Conservation (phyloP, 129 eudicot species). For the Apium graveolens region DNA sequence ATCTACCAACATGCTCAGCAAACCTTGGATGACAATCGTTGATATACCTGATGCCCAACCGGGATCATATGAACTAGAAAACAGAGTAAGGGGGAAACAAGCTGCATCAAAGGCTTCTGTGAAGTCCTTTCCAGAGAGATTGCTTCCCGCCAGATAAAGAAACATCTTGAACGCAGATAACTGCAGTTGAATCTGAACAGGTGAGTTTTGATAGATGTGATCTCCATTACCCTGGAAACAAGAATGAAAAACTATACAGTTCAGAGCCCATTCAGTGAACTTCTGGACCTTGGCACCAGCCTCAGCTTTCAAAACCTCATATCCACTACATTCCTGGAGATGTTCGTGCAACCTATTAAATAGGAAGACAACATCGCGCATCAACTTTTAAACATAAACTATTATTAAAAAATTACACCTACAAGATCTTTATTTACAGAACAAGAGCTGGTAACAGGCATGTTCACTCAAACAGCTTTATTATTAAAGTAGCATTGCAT, state of each 20-base stretch:
- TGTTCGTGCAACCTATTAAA: constrained; percentile 74
- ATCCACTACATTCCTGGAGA: constrained; percentile 91
- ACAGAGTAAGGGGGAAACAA: constrained; percentile 95
- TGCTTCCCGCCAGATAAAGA: constrained; percentile 86
- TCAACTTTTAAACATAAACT: constrained; percentile 4
- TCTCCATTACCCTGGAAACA: constrained; percentile 75
- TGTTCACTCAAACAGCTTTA: neutral
- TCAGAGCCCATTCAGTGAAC: constrained; percentile 97
- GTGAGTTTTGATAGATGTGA: constrained; percentile 61
- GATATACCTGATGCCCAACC: constrained; percentile 98
- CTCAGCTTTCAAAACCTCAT: constrained; percentile 91
- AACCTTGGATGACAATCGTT: constrained; percentile 88
- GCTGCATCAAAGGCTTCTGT: constrained; percentile 99
- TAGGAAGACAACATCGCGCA: neutral
- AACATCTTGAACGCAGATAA: constrained; percentile 80
- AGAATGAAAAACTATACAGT: constrained; percentile 92
- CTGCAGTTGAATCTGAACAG: constrained; percentile 74
- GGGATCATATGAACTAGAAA: constrained; percentile 90
- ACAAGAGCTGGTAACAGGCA: neutral
- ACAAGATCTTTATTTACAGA: neutral
- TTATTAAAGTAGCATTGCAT: neutral
- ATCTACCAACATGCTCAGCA: constrained; percentile 77
- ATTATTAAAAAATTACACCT: neutral
- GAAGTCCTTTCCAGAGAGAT: constrained; percentile 81
- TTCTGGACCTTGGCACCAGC: constrained; percentile 98